Base-by-base conservation (phyloP, 1,284 basidiomycete genomes). In the Cutaneotrichosporon dermatis region DNA sequence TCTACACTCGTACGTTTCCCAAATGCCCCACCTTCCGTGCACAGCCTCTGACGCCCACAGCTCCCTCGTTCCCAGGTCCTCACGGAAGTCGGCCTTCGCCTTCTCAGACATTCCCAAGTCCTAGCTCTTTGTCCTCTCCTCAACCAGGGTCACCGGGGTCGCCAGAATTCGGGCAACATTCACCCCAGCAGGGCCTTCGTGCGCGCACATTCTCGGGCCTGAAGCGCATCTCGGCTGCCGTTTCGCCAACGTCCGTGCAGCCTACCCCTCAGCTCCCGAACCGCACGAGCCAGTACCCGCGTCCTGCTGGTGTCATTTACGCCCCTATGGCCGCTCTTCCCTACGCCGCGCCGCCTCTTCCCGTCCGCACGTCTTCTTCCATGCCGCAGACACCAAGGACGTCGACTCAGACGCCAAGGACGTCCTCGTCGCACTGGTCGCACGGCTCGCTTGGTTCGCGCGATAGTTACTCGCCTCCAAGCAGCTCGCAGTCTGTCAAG, bases 1-100 rank as follows among this genome's bases (percentile, higher is more conserved):
- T 65, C 8, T 65, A 65, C 58, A 65, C 64, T 11, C 63, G 61
- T 62, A 51, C 50, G 61, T 62, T 11, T 25, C 25, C 25, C 25
- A 25, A 25, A 25, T 25, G 25, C 25, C 25, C 25, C 25, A 25
- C 25, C 25, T 25, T 25, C 25, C 25, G 25, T 25, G 25, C 25
- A 25, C 25, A 25, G 25, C 25, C 6, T 7, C 50, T 51, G 39
- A 51, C 50, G 15, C 50, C 25, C 25, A 8, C 42, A 59, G 57
- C 63, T 13, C 46, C 49, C 55, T 44, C 63, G 11, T 64, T 61
- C 60, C 63, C 25, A 25, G 25, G 25, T 25, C 25, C 25, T 25
- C 25, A 25, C 25, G 25, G 25, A 25, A 25, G 25, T 25, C 25
- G 25, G 2, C 25, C 25, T 25, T 25, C 25, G 25, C 25, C 25